Evolutionary conservation across 225 moss, liverwort and hornwort genomes (phyloP).

Genomic region (Rhytidiadelphus loreus): DNA sequence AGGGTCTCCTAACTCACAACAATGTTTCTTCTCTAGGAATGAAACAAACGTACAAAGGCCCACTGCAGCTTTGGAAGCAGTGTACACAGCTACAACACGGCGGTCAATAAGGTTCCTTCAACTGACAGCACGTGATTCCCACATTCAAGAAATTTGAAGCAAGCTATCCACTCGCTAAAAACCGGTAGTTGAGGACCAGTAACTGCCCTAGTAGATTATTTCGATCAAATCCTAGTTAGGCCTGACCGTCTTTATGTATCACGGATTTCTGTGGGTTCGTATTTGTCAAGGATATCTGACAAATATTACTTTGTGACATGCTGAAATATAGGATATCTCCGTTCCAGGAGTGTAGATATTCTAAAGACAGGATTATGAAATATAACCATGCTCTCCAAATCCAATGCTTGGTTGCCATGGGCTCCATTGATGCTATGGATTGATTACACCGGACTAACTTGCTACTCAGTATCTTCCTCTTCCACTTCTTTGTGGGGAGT

Average conservation of each 20-base stretch:
- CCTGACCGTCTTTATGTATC: not conserved
- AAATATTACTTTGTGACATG: not conserved
- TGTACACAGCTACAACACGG: not conserved
- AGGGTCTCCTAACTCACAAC: not conserved
- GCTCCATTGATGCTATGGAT: not conserved
- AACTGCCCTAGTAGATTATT: not conserved
- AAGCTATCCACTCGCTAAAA: not conserved
- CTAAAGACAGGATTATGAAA: not conserved
- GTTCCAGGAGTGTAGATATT: too few species aligned
- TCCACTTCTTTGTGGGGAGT: slow-evolving; percentile 17
- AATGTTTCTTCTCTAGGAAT: not conserved
- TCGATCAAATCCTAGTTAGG: not conserved
- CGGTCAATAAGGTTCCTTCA: not conserved
- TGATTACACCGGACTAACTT: not conserved
- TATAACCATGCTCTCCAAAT: not conserved
- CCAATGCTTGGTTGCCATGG: not conserved
- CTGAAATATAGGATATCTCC: too few species aligned
- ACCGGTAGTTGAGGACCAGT: not conserved
- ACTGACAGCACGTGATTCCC: not conserved
- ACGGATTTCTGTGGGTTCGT: not conserved
- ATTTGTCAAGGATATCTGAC: not conserved
- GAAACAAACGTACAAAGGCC: not conserved
- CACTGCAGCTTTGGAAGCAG: not conserved
- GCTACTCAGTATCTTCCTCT: slow-evolving; percentile 15
- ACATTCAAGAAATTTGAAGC: not conserved